Evolutionary conservation across 1,284 basidiomycete species (phyloP).

Genomic region (Moesziomyces globuligerus): DNA sequence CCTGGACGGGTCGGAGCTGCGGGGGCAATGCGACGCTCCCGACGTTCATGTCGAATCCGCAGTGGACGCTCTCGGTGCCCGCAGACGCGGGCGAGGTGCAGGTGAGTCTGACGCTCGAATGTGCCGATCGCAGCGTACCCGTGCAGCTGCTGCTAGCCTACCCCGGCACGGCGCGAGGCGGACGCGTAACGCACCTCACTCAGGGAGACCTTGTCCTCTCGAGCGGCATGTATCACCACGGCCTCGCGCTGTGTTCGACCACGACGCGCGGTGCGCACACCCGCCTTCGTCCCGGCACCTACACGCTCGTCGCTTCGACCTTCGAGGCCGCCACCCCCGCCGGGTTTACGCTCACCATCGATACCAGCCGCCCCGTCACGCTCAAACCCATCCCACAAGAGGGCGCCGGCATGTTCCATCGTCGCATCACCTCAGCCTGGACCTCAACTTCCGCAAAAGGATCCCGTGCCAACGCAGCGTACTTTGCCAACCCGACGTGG

Average conservation of each 20-base stretch:
- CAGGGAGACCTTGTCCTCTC: conserved; percentile 77
- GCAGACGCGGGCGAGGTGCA: conserved; percentile 20
- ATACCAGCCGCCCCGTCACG: conserved; percentile 70
- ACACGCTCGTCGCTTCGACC: conserved; percentile 82
- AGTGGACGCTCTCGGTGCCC: conserved; percentile 75
- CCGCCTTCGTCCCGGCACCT: conserved; percentile 72
- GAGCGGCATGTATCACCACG: conserved; percentile 85
- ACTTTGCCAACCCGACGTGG: conserved; percentile 77
- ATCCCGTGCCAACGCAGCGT: conserved; percentile 74
- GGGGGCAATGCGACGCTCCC: conserved; percentile 84
- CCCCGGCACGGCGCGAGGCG: conserved; percentile 8
- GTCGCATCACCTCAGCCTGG: conserved; percentile 72
- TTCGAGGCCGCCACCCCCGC: conserved; percentile 80
- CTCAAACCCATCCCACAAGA: conserved; percentile 73
- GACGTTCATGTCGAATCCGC: conserved; percentile 89
- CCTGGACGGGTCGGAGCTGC: conserved; percentile 77
- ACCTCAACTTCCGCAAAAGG: conserved; percentile 74
- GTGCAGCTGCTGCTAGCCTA: conserved; percentile 76
- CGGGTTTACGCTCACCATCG: conserved; percentile 74
- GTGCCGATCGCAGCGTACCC: conserved; percentile 74
- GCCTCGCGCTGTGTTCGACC: conserved; percentile 74
- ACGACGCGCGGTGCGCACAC: conserved; percentile 16
- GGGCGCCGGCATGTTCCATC: conserved; percentile 88
- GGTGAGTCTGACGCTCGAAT: conserved; percentile 72
- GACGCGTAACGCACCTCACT: conserved; percentile 71